Evolutionary conservation across 176 grass and related monocot genomes (phyloP), one percentile per base, ranked within the genome.

Genomic region (Canna indica): DNA sequence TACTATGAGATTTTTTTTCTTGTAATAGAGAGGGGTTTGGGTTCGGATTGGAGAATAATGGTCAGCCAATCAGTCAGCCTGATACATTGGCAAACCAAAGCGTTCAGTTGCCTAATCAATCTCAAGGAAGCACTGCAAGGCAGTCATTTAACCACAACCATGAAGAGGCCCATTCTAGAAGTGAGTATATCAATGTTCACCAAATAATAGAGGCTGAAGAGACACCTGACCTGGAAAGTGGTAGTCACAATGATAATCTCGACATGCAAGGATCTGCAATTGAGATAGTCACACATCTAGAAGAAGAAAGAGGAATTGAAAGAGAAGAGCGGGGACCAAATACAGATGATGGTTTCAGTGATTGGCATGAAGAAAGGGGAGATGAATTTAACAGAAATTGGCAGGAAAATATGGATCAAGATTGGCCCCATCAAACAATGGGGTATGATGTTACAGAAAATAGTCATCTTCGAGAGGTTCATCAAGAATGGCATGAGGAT

Each of bases 11-110:
- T 65, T 64, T 64, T 48, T 33, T 84, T 79, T 79, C 75, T 38
- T 83, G 77, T 90, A 87, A 92, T 83, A 87, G 94, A 86, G 89
- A 80, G 78, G 94, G 72, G 59, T 99, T 99, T 73, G 78, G 38
- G 65, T 93, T 85, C 89, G 87, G 84, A 93, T 93, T 85, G 81
- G 89, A 92, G 80, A 92, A 87, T 67, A 78, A 84, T 18, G 82
- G 84, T 75, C 89, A 84, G 84, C 77, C 79, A 38, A 56, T 77
- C 56, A 84, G 39, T 67, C 75, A 85, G 27, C 81, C 73, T 3
- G 86, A 85, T 69, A 47, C 73, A 84, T 90, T 82, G 64, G 77
- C 72, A 62, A 71, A 46, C 75, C 79, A 85, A 35, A 87, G 64
- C 75, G 29, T 52, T 82, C 86, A 44, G 75, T 54, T 64, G 69